Percentiles rank a stretch among this genome's conserved stretches.
phyloP scores from a whole-genome alignment of 805 yeast species.

The Yamadazyma philogaea region DNA sequence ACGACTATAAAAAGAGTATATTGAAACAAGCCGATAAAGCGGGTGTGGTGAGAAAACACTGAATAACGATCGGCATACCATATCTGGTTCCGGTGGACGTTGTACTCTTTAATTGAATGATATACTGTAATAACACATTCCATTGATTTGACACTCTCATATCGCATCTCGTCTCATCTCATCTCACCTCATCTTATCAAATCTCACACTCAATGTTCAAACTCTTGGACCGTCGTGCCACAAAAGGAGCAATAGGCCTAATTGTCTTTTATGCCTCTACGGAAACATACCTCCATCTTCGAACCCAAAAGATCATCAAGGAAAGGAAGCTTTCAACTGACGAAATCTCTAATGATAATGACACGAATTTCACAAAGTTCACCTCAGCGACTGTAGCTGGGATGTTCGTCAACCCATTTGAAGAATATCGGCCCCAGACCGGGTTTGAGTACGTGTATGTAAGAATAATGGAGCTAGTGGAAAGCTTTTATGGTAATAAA shows the following conservation, averaged over 20 bases:
- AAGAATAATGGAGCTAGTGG: constrained; percentile 67
- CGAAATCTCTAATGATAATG: constrained; percentile 5
- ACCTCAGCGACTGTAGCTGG: constrained; percentile 56
- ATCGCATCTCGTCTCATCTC: background rate
- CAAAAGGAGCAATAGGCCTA: constrained; percentile 43
- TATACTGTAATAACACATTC: too few species aligned
- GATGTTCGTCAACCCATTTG: constrained; percentile 85
- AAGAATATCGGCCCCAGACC: constrained; percentile 87
- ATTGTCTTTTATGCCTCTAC: constrained; percentile 58
- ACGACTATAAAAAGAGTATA: constrained; percentile 87
- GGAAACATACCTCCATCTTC: constrained; percentile 56
- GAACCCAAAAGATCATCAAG: constrained; percentile 51
- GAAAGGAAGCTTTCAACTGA: constrained; percentile 23
- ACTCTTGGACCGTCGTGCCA: constrained; percentile 1
- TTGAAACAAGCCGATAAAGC: constrained; percentile 70
- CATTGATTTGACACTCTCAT: too few species aligned
- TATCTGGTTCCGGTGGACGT: too few species aligned
- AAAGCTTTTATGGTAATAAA: constrained; percentile 42
- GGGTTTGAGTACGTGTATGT: constrained; percentile 78
- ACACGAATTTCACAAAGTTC: constrained; percentile 23
- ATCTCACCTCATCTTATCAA: background rate
- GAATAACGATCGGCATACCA: constrained; percentile 7
- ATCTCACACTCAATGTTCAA: background rate
- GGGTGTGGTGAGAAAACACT: constrained; percentile 92
- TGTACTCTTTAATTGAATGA: too few species aligned